Evolutionary conservation across 306 rosid genomes (phyloP).

Genomic region (Quercus glauca): DNA sequence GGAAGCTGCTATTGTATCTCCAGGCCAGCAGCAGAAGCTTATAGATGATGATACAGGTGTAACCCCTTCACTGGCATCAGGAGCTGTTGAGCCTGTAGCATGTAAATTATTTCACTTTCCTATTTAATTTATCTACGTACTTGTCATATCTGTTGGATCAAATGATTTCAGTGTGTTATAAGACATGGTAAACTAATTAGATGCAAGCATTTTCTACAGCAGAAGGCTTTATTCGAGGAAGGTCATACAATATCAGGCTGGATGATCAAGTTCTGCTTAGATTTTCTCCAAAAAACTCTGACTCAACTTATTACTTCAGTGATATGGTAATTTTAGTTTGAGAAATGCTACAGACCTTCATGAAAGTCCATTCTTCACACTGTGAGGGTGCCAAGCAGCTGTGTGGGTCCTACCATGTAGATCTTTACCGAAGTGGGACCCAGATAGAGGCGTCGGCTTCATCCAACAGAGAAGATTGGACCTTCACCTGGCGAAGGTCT

Average conservation of each 20-base stretch:
- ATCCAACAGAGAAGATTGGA: not conserved
- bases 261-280: conserved; percentile 90
- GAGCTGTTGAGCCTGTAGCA: conserved; percentile 59
- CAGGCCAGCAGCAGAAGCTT: conserved; percentile 52
- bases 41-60: conserved; percentile 60
- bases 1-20: conserved; percentile 50
- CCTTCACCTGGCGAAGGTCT: not conserved
- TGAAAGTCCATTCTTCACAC: not conserved
- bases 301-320: conserved; percentile 85
- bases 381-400: not conserved
- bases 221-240: conserved; percentile 95
- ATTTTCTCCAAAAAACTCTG: conserved; percentile 91
- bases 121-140: conserved; percentile 10
- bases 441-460: not conserved
- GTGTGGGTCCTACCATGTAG: not conserved
- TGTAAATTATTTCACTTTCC: conserved; percentile 53
- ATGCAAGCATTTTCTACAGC: conserved; percentile 75
- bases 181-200: conserved; percentile 46
- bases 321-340: conserved; percentile 60
- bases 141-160: not conserved
- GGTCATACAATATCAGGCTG: conserved; percentile 93
- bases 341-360: not conserved
- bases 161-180: conserved; percentile 6
- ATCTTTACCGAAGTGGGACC: not conserved
- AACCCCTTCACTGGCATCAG: conserved; percentile 57